These are phyloP conservation scores for Oryza officinalis DNA, from an alignment of 176 grass and related monocot species.

Conservation along the genomic window DNA sequence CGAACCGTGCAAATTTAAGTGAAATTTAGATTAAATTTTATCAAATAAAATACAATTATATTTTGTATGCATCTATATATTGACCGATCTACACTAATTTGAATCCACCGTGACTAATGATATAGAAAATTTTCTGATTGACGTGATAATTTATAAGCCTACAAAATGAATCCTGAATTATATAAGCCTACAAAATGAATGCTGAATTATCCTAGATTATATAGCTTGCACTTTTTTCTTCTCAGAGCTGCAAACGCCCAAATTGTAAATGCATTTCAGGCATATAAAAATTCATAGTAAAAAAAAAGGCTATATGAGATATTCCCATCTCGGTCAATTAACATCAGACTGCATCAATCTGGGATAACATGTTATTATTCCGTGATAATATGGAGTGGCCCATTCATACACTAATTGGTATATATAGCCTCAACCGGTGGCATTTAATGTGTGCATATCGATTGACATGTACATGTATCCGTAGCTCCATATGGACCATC, in stretches of 20 bases:
- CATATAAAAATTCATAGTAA: background rate
- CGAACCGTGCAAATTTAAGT: no score
- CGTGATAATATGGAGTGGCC: constrained; percentile 11
- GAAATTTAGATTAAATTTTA: no score
- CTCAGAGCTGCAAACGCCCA: background rate
- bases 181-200: background rate
- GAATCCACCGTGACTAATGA: background rate
- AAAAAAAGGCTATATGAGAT: background rate
- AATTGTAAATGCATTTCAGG: background rate
- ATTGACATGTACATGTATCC: constrained; percentile 35
- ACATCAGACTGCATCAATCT: constrained; percentile 3
- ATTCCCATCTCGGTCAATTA: background rate
- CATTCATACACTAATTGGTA: constrained; percentile 25
- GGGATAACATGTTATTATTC: constrained; percentile 24
- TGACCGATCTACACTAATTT: no score
- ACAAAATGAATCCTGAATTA: no score
- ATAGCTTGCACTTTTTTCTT: no score
- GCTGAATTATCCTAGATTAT: background rate
- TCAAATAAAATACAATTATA: no score
- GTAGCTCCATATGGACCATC: constrained; percentile 33
- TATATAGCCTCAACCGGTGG: background rate
- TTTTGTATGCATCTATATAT: no score
- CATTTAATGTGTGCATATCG: constrained; percentile 18
- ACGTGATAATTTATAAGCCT: background rate
- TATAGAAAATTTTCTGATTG: background rate